Evolutionary conservation across 164 flowering plant species (phyloP), one percentile per base, ranked within the genome.

Genomic region (Vitis riparia): DNA sequence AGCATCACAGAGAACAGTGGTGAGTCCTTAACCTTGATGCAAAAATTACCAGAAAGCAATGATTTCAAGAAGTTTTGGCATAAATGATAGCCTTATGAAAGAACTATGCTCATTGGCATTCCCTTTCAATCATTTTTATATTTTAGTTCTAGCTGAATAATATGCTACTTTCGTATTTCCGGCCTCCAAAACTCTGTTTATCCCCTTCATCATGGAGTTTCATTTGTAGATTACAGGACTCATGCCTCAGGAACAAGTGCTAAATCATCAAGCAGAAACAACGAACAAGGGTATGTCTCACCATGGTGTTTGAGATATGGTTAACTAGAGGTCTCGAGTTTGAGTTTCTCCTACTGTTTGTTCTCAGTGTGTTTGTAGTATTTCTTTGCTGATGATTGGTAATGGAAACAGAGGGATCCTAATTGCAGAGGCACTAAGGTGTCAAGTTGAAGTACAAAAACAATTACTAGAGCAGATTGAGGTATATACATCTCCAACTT

Each of bases 391-490:
- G 3, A 62, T 67, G 29, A 16, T 47, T 62, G n/a, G 15, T 50
- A 47, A 9, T 13, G 37, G 9, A 57, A 78, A 55, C 93, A 89
- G 98, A 73, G 86, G 84, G 51, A 64, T 73, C 16, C 87, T 85
- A 23, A 64, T 86, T 12, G 71, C 83, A 51, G 92, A 91, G 14
- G 80, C 91, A n/a, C 19, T 85, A 4, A 80, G 69, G 75, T 71
- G 78, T 59, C 94, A 93, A 61, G 76, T 88, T 63, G 92, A 89
- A 72, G 93, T 79, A 16, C 94, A 93, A 62, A 82, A 85, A 74
- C 81, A 67, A 76, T 71, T 88, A 49, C 85, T 86, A 60, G 91
- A 89, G 72, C 93, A 93, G 73, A 81, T 93, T 63, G 92, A 93
- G 93, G 97, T 90, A 80, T 51, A 29, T 53, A 7, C 44, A 32